phyloP scores from a whole-genome alignment of 2,329 filamentous ascomycete species.

The Bipolaris cookei region DNA sequence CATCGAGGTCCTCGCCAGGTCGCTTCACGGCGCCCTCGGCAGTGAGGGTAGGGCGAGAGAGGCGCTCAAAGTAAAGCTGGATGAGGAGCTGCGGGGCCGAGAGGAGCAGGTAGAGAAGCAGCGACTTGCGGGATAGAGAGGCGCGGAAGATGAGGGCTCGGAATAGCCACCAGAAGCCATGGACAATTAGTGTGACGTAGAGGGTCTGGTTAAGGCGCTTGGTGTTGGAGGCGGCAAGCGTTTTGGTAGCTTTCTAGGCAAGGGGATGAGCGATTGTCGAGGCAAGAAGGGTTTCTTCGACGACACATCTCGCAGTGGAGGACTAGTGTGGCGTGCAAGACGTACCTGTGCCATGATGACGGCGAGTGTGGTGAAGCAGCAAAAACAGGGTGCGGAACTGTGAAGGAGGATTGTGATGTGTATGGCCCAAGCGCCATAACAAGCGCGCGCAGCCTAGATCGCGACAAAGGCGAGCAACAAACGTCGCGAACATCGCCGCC shows the following conservation, averaged over 20 bases:
- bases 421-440: conserved; percentile 6
- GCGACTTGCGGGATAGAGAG: conserved; percentile 59
- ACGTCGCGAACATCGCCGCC: conserved; percentile 6
- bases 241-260: conserved; percentile 59
- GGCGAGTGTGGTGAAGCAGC: neutral
- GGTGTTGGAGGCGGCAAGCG: conserved; percentile 78
- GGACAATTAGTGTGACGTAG: conserved; percentile 73
- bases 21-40: conserved; percentile 67
- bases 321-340: neutral
- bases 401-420: conserved; percentile 5
- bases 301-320: neutral
- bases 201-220: conserved; percentile 81
- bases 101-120: conserved; percentile 72
- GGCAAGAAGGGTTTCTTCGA: neutral
- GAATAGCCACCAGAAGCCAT: conserved; percentile 75
- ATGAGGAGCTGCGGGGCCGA: conserved; percentile 77
- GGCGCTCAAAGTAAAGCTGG: conserved; percentile 83
- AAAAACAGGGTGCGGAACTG: neutral
- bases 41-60: conserved; percentile 78
- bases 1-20: conserved; percentile 85
- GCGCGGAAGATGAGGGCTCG: conserved; percentile 69
- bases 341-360: conserved; percentile 15
- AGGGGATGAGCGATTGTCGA: conserved; percentile 5
- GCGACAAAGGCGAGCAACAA: conserved; percentile 8
- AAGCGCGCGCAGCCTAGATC: conserved; percentile 10